Conservation (phyloP, 2,329 filamentous ascomycete species). For the Alternaria infectoria region DNA sequence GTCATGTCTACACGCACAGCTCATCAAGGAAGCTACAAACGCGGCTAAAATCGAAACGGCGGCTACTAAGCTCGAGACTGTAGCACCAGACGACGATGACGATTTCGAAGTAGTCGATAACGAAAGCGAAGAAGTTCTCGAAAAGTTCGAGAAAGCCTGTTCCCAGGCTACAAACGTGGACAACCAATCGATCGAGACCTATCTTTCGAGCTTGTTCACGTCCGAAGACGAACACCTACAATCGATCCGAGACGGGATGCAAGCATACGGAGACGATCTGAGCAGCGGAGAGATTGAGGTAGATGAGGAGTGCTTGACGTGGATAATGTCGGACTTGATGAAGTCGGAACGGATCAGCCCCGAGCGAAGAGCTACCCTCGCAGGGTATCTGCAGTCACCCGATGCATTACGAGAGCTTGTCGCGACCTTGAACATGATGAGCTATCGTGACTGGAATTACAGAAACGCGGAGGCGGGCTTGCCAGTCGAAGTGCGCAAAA, state of each 20-base stretch:
- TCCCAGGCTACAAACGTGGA: conserved; percentile 26
- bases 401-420: conserved; percentile 30
- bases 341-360: conserved; percentile 57
- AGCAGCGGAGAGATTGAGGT: conserved; percentile 41
- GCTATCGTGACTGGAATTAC: conserved; percentile 34
- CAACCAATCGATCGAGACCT: conserved; percentile 23
- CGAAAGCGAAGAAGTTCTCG: conserved; percentile 61
- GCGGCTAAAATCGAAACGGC: conserved; percentile 26
- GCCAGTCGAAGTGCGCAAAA: conserved; percentile 26
- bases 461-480: conserved; percentile 27
- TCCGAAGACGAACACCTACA: conserved; percentile 8
- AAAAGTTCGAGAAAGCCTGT: conserved; percentile 38
- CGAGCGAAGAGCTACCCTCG: conserved; percentile 51
- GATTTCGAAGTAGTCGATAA: conserved; percentile 59
- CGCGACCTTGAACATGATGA: conserved; percentile 32
- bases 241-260: conserved; percentile 18
- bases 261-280: conserved; percentile 18
- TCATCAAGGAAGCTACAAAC: conserved; percentile 52
- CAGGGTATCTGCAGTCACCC: conserved; percentile 33
- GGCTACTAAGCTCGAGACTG: conserved; percentile 23
- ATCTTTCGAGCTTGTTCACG: conserved; percentile 25
- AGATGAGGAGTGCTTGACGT: conserved; percentile 51
- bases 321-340: conserved; percentile 58
- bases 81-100: conserved; percentile 28
- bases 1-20: conserved; percentile 61